Evolutionary conservation across 768 basidiomycete species (phyloP), one percentile per base, ranked within the genome.

Genomic region (Mycena polygramma): DNA sequence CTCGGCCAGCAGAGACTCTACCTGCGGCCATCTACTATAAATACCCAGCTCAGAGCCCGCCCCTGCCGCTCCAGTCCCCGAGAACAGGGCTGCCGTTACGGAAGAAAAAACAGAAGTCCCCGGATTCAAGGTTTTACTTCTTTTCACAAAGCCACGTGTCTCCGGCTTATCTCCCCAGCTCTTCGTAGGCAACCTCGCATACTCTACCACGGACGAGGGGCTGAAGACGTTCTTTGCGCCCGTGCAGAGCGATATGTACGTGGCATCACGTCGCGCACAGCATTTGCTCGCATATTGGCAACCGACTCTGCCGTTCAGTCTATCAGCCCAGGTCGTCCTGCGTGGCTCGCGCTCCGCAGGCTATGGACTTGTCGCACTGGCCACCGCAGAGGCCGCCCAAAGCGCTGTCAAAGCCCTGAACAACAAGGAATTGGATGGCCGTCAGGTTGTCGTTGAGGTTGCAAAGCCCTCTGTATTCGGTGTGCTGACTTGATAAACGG

Each of bases 161-260:
- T 63, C 70, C 70, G 58, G 60, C 59, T 55, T 58, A 60, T 36
- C 60, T 58, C 26, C 57, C 24, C 76, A 96, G 95, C 94, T 96
- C 86, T 97, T 96, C 82, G 94, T 91, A 79, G 96, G 96, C 77
- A 97, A 97, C 85, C 95, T 97, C 87, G 90, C 94, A 86, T 97
- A 96, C 84, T 87, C 91, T 79, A 95, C 94, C 75, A 94, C 93
- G 87, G 94, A 95, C 87, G 93, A 95, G 84, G 94, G 94, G 90
- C 92, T 97, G 85, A 93, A 90, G 92, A 85, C 93, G 82, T 93
- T 97, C 88, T 97, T 97, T 88, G 92, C 88, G 82, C 92, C 93
- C 80, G 91, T 95, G 79, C 87, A 89, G 82, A 89, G 84, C 86
- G 94, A 95, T 83, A 91, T 97, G 96, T 97, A 87, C 79, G 92